Percentiles rank a stretch among this genome's conserved stretches.
phyloP scores from a whole-genome alignment of 1,284 basidiomycete species.

The Uromyces viciae-fabae region DNA sequence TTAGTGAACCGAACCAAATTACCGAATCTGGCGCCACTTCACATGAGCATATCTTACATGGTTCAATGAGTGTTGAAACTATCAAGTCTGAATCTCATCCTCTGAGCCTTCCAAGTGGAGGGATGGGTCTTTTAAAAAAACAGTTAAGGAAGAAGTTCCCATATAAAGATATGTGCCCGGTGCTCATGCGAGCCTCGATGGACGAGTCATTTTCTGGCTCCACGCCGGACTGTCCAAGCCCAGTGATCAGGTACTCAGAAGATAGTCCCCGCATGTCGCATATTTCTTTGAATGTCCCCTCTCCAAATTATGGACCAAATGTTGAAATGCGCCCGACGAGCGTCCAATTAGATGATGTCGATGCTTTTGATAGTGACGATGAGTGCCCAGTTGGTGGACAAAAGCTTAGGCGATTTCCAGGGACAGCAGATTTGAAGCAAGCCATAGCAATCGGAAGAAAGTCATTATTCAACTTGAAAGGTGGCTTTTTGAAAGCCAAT shows the following conservation, averaged over 20 bases:
- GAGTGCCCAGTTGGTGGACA: conserved; percentile 47
- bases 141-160: conserved; percentile 25
- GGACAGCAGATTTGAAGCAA: conserved; percentile 50
- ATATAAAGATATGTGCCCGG: conserved; percentile 30
- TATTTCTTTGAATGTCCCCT: conserved; percentile 4
- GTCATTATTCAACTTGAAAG: conserved; percentile 34
- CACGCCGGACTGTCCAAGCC: conserved; percentile 8
- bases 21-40: background rate
- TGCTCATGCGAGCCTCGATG: conserved; percentile 34
- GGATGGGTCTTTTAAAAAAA: conserved; percentile 37
- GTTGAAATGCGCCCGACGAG: conserved; percentile 3
- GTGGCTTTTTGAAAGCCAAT: conserved; percentile 6
- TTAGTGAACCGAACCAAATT: background rate
- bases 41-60: conserved; percentile 29
- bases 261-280: background rate
- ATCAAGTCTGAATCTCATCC: conserved; percentile 43
- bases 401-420: conserved; percentile 50
- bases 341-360: conserved; percentile 53
- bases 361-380: conserved; percentile 51
- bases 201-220: conserved; percentile 11
- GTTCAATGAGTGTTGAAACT: conserved; percentile 40
- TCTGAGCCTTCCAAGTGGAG: conserved; percentile 6
- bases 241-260: conserved; percentile 10
- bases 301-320: background rate
- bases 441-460: conserved; percentile 51